Conservation (phyloP, 768 basidiomycete species). For the Harrya chromipes region DNA sequence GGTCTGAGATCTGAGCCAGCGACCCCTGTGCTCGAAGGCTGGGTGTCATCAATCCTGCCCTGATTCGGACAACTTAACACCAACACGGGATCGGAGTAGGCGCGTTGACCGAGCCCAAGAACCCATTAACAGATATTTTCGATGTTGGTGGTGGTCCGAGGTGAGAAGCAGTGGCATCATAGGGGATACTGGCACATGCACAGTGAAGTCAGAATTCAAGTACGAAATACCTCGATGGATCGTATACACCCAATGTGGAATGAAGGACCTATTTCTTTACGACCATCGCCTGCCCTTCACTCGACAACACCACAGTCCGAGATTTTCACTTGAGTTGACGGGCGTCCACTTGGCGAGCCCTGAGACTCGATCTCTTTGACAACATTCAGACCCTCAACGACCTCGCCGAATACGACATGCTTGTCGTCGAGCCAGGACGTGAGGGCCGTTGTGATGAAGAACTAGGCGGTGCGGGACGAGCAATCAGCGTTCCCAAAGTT, state of each 20-base stretch:
- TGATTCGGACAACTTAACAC: neutral
- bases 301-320: conserved; percentile 49
- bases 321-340: conserved; percentile 48
- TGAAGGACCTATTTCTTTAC: neutral
- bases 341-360: conserved; percentile 26
- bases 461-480: conserved; percentile 33
- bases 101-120: neutral
- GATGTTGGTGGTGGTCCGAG: too few relatives aligned
- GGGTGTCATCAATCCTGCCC: neutral
- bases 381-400: conserved; percentile 41
- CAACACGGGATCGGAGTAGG: neutral
- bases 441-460: conserved; percentile 72
- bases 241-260: neutral
- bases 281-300: conserved; percentile 3
- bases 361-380: conserved; percentile 40
- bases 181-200: too few relatives aligned
- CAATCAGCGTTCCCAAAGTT: neutral
- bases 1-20: conserved; percentile 1
- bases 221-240: conserved; percentile 1
- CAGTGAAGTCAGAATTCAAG: too few relatives aligned
- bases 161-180: too few relatives aligned
- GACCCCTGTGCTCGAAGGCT: neutral
- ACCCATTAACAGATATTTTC: neutral
- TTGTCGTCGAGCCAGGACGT: conserved; percentile 58
- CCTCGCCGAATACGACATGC: conserved; percentile 49